A percentile compares a stretch with the other conserved stretches of the same genome.
These are phyloP conservation scores for Populus davidiana DNA, from an alignment of 345 rosid genomes.

Conservation along the genomic window DNA sequence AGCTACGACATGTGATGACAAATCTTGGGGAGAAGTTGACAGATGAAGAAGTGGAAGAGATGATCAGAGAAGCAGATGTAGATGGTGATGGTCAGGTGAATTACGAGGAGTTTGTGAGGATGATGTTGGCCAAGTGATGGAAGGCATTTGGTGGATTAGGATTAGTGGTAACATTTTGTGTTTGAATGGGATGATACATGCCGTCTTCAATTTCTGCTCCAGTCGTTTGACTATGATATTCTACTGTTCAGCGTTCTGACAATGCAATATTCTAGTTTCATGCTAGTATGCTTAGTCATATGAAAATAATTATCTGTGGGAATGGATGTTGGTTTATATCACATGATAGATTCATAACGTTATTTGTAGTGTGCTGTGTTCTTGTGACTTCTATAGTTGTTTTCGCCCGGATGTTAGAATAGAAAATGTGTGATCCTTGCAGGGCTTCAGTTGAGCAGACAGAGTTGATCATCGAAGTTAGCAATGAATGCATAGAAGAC, in stretches of 20 bases:
- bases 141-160: not conserved
- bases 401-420: not conserved
- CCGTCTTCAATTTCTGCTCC: not conserved
- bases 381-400: not conserved
- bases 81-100: conserved; percentile 56
- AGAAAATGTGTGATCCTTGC: not conserved
- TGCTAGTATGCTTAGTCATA: not conserved
- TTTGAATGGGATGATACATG: not conserved
- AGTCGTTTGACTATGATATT: not conserved
- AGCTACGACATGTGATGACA: conserved; percentile 52
- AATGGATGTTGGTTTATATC: not conserved
- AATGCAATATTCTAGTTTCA: too few relatives aligned
- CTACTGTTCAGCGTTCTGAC: too few relatives aligned
- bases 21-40: conserved; percentile 52
- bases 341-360: not conserved
- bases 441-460: not conserved
- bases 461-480: not conserved
- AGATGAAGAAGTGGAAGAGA: conserved; percentile 50
- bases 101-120: conserved; percentile 39
- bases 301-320: not conserved
- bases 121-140: conserved; percentile 45
- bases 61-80: conserved; percentile 46
- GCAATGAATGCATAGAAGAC: too few relatives aligned
- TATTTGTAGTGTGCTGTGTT: not conserved
- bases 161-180: not conserved